Evolutionary conservation across 1,284 basidiomycete species (phyloP).

Genomic region (Cystobasidiaceae sp.): DNA sequence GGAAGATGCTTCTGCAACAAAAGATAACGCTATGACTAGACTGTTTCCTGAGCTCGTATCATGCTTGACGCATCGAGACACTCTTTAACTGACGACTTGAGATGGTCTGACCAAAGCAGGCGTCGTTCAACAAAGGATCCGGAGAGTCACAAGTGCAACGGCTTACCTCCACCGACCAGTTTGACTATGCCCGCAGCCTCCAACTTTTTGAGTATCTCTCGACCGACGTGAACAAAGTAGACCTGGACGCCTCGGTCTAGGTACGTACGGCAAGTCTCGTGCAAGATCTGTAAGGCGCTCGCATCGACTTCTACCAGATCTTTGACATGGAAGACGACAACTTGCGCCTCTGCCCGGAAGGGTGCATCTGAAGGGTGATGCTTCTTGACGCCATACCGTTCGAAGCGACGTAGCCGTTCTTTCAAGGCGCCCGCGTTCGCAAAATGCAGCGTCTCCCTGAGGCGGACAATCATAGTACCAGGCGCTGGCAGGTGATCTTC

Average conservation of each 20-base stretch:
- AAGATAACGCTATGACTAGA: no score
- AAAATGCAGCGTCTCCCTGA: constrained; percentile 76
- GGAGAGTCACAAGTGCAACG: no score
- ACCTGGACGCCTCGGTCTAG: constrained; percentile 48
- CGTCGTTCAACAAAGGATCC: no score
- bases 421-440: constrained; percentile 80
- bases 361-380: constrained; percentile 83
- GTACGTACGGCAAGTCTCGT: constrained; percentile 72
- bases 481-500: constrained; percentile 63
- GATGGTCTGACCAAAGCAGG: no score
- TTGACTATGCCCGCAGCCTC: constrained; percentile 7
- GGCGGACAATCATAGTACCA: constrained; percentile 72
- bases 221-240: constrained; percentile 22
- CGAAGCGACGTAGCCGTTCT: constrained; percentile 75
- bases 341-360: constrained; percentile 63
- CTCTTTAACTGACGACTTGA: constrained; percentile 15
- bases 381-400: constrained; percentile 52
- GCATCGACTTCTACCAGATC: constrained; percentile 49
- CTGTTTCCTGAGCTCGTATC: no score
- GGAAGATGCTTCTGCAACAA: no score
- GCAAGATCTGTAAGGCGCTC: constrained; percentile 70
- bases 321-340: constrained; percentile 80
- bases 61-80: no score
- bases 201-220: constrained; percentile 2
- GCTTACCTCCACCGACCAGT: constrained; percentile 13